These are phyloP conservation scores for Acacia confusa DNA, from an alignment of 306 rosid genomes.

Conservation along the genomic window DNA sequence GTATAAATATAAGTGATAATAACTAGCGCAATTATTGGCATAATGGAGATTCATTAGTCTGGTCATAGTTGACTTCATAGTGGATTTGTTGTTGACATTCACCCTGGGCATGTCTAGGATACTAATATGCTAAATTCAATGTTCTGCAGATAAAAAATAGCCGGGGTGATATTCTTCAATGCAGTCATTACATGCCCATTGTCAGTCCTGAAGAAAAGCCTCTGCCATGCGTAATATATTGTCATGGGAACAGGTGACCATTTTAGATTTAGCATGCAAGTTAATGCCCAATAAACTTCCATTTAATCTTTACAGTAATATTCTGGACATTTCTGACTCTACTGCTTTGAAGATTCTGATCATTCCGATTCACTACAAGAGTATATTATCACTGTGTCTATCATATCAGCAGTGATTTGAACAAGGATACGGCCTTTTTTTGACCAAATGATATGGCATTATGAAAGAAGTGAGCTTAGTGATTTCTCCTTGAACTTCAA, in stretches of 20 bases:
- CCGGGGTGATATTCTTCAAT: slow-evolving; percentile 80
- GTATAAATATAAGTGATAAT: neutral
- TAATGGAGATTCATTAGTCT: neutral
- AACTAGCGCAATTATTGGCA: neutral
- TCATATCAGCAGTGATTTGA: slow-evolving; percentile 9
- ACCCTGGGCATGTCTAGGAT: neutral
- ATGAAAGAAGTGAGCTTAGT: neutral
- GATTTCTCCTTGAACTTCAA: neutral
- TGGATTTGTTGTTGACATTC: neutral
- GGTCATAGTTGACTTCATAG: neutral
- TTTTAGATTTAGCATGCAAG: neutral
- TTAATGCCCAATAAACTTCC: slow-evolving; percentile 16
- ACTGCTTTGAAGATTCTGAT: neutral
- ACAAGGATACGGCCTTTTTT: neutral
- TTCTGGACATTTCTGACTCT: neutral
- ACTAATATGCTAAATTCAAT: slow-evolving; percentile 22
- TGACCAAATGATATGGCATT: too few species aligned
- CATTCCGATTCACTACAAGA: neutral
- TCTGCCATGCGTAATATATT: slow-evolving; percentile 92
- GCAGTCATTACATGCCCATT: slow-evolving; percentile 91
- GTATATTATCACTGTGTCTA: neutral
- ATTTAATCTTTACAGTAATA: neutral
- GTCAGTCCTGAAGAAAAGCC: slow-evolving; percentile 89
- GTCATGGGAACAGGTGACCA: slow-evolving; percentile 95
- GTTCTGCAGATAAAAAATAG: slow-evolving; percentile 79